Base-by-base conservation (phyloP, 768 basidiomycete species). In the Cystofilobasidium capitatum region DNA sequence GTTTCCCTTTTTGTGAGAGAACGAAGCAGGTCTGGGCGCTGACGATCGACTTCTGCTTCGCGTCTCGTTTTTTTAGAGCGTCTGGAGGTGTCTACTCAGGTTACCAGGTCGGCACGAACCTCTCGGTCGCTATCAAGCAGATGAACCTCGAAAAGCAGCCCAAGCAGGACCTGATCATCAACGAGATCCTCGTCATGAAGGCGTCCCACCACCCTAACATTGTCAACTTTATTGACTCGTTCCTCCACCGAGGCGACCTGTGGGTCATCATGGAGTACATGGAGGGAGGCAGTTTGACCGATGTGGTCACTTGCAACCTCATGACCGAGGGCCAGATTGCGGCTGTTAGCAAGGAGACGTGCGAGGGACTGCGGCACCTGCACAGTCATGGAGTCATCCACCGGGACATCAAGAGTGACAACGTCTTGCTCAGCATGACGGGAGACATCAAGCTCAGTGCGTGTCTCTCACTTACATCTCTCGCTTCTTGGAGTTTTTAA, bases 201-300 rank as follows among this genome's bases (percentile, higher is more conserved):
- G 86, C 91, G 29, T 89, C 89, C 22, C 83, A 89, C 40, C 93
- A 97, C 76, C 91, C 92, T n/a, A 99, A 99, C 76, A 97, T 98
- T 72, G 94, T 99, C 80, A 97, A 99, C 77, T 99, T 91, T 79
- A 97, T 97, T 74, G 96, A 99, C 76, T 94, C 92, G 2, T 99
- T 97, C 83, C 79, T 98, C 47, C 85, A 94, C 81, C 51, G 49
- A 82, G 96, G 94, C 76, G 96, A 98, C 75, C 82, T 99, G 4
- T 98, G 96, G 96, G 92, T 99, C 44, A 91, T 98, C 65, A 98
- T 99, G 96, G 96, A 97, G 79, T 97, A 93, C 78, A 98, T 98
- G 94, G 93, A 97, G 79, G 93, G 93, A 45, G 77, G 78, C 6
- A 87, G 85, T 36, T 80, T 97, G 51, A 99, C 94, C 6, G 94